Conservation (phyloP, 352 stramenopile genomes). For the Blastocystis sp. region DNA sequence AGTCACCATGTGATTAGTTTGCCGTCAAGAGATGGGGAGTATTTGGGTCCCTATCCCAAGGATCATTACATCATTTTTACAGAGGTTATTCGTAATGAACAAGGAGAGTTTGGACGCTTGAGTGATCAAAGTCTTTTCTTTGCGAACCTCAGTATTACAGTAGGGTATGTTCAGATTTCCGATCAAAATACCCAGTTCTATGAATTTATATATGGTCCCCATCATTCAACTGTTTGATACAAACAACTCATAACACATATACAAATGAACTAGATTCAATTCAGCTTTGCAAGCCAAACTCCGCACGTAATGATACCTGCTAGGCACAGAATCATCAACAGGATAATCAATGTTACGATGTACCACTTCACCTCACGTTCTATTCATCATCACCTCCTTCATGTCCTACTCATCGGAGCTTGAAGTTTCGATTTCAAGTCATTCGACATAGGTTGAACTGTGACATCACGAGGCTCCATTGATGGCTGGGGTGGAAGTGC, state of each 20-base stretch:
- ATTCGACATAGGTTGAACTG: neutral
- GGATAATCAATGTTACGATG: neutral
- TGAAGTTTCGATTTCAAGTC: neutral
- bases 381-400: neutral
- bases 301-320: constrained; percentile 26
- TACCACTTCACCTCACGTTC: constrained; percentile 7
- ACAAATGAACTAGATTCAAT: constrained; percentile 9
- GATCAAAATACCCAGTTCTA: too few species aligned
- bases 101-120: neutral
- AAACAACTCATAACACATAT: neutral
- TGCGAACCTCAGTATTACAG: too few species aligned
- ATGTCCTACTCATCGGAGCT: neutral
- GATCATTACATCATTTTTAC: neutral
- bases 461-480: neutral
- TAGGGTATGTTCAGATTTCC: too few species aligned
- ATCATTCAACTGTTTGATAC: neutral
- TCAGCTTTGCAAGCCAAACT: constrained; percentile 31
- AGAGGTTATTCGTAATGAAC: neutral
- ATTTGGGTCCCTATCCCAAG: neutral
- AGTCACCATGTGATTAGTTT: neutral
- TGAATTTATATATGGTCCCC: too few species aligned
- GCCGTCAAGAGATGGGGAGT: too few species aligned
- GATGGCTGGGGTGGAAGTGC: neutral
- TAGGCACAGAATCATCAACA: constrained; percentile 38
- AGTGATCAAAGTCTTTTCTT: neutral